Conservation (phyloP, 2,329 filamentous ascomycete species). For the Exophiala mesophila region DNA sequence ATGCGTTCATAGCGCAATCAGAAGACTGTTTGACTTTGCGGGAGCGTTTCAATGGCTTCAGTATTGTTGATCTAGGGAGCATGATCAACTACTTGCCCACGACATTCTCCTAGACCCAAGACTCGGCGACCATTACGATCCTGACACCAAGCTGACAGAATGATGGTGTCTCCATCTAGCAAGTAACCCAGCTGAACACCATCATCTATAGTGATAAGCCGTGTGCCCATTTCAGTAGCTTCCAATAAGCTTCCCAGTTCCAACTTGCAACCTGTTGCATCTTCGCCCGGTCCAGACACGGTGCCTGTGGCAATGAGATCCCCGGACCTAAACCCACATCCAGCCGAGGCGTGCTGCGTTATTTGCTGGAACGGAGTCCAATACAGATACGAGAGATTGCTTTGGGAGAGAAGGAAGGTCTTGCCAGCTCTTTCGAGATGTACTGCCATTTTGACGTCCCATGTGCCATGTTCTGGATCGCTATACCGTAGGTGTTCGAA, state of each 20-base stretch:
- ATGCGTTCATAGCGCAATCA: too few species aligned
- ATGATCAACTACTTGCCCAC: conserved; percentile 11
- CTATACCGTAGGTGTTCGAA: conserved; percentile 13
- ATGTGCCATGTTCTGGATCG: conserved; percentile 13
- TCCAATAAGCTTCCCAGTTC: conserved; percentile 20
- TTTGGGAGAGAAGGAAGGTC: conserved; percentile 19
- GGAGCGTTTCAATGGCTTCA: too few species aligned
- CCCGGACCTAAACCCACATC: conserved; percentile 25
- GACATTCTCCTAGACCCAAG: conserved; percentile 19
- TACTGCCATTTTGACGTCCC: conserved; percentile 14
- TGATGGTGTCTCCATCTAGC: conserved; percentile 16
- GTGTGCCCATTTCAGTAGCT: conserved; percentile 11
- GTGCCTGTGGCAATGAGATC: conserved; percentile 30
- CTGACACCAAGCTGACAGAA: conserved; percentile 19
- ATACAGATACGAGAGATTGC: conserved; percentile 28
- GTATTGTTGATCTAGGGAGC: conserved; percentile 4
- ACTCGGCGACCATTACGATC: conserved; percentile 5
- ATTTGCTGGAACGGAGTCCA: conserved; percentile 29
- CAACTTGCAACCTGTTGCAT: conserved; percentile 13
- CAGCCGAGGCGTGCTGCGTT: conserved; percentile 25
- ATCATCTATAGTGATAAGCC: conserved; percentile 5
- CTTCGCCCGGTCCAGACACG: conserved; percentile 18
- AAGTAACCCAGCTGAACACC: conserved; percentile 12
- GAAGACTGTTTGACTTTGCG: too few species aligned
- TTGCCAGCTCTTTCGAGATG: conserved; percentile 21